Base-by-base conservation (phyloP, 1,284 basidiomycete genomes). In the Rhodotorula sp. region DNA sequence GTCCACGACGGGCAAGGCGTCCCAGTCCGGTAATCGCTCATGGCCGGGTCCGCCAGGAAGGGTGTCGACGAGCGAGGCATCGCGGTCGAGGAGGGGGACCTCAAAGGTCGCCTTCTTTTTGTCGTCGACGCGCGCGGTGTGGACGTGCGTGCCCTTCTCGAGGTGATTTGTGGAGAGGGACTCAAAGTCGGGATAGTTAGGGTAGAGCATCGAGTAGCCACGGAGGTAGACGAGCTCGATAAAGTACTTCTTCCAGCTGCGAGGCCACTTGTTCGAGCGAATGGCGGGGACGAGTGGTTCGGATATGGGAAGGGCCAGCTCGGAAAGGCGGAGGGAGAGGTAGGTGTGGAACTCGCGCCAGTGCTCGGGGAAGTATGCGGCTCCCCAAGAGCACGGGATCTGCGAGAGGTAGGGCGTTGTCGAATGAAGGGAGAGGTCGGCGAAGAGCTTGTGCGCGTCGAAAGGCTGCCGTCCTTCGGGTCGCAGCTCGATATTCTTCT, bases 351-450 rank as follows among this genome's bases (percentile, higher is more conserved):
- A 92, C 78, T 90, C 89, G 71, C 86, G 84, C 90, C 90, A 92
- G 74, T 88, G 87, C 73, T 90, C 86, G 5, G 91, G 90, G 78
- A 92, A 92, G 81, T 92, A 92, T 54, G 90, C 83, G 2, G 90
- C 91, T n/a, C 90, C 91, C 91, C 90, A 92, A 79, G 89, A 90
- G 79, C 91, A 92, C 1, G 90, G 91, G 20, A 91, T 86, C 70
- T 89, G 88, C 0, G 90, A 91, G 47, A 91, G 84, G 78, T 91
- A 92, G 0, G 91, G 90, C 30, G 64, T 49, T 0, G 86, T 88
- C 8, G 83, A 80, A 0, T 84, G 80, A 22, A 86, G 59, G 7
- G 81, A 82, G 17, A 82, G 76, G 0, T 80, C 73, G 11, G 79
- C 77, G 78, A 92, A 89, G 11, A 89, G 79, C 2, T 76, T 67